Evolutionary conservation across 2,329 filamentous ascomycete species (phyloP).

Genomic region (Metarhizium album): DNA sequence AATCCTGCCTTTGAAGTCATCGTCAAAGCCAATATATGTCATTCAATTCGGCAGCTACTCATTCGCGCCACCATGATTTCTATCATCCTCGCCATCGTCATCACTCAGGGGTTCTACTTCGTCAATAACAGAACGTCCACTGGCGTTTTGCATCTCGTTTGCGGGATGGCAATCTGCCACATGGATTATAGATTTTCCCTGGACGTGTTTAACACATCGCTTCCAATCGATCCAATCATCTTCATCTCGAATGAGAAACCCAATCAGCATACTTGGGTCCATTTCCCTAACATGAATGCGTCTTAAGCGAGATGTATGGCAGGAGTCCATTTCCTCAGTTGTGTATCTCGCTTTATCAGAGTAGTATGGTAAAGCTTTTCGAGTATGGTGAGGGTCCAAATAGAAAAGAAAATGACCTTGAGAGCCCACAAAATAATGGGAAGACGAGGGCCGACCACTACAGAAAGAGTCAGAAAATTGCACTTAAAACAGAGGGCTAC

Average conservation of each 20-base stretch:
- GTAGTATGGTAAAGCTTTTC: conserved; percentile 58
- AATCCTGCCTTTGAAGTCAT: not conserved
- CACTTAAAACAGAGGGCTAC: not conserved
- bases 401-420: conserved; percentile 78
- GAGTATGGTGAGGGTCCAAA: conserved; percentile 83
- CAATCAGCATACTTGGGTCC: conserved; percentile 97
- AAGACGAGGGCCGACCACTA: conserved; percentile 85
- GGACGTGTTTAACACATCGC: conserved; percentile 58
- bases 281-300: conserved; percentile 80
- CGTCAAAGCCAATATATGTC: not conserved
- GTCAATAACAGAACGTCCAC: conserved; percentile 66
- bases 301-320: conserved; percentile 77
- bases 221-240: conserved; percentile 82
- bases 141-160: conserved; percentile 38
- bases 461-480: not conserved
- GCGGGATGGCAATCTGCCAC: conserved; percentile 62
- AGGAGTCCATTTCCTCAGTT: conserved; percentile 65
- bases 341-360: conserved; percentile 48
- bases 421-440: conserved; percentile 51
- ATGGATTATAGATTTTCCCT: conserved; percentile 78
- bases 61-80: conserved; percentile 13
- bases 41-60: not conserved
- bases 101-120: conserved; percentile 87
- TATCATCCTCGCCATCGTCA: conserved; percentile 39
- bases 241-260: conserved; percentile 74